Conservation (phyloP, 352 stramenopile species). For the Phytophthora tentaculata region DNA sequence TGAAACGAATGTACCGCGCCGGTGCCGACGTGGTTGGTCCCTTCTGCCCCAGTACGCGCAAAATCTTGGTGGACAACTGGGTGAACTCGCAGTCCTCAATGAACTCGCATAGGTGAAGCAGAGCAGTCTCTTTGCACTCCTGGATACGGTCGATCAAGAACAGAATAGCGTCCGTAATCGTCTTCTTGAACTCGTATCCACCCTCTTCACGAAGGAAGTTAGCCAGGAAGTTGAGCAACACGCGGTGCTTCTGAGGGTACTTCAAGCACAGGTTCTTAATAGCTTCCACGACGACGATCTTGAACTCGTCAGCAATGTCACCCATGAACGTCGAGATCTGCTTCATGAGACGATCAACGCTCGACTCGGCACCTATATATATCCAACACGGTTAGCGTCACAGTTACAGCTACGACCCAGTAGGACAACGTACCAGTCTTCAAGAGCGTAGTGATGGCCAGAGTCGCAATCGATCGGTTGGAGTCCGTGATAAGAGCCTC, state of each 20-base stretch:
- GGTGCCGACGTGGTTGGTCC: slow-evolving; percentile 94
- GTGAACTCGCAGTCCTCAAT: slow-evolving; percentile 98
- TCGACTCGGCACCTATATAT: slow-evolving; percentile 89
- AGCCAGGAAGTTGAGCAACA: slow-evolving; percentile 98
- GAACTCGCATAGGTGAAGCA: slow-evolving; percentile 99
- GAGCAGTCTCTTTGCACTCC: slow-evolving; percentile 96
- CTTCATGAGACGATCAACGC: slow-evolving; percentile 96
- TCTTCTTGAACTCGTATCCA: slow-evolving; percentile 99
- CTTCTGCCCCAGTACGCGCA: slow-evolving; percentile 96
- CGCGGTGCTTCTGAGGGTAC: slow-evolving; percentile 97
- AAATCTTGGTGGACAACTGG: slow-evolving; percentile 92
- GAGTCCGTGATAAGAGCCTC: slow-evolving; percentile 97
- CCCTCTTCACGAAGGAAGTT: slow-evolving; percentile 97
- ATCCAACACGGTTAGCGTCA: slow-evolving; percentile 12
- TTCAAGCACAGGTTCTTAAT: slow-evolving; percentile 98
- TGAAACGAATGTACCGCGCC: slow-evolving; percentile 98
- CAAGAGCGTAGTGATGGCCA: slow-evolving; percentile 99
- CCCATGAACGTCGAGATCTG: slow-evolving; percentile 99
- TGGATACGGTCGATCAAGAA: slow-evolving; percentile 97
- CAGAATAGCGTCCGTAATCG: slow-evolving; percentile 98
- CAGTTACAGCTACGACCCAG: neutral
- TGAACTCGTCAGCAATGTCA: slow-evolving; percentile 99
- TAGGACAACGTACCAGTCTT: slow-evolving; percentile 91
- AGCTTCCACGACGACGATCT: slow-evolving; percentile 98
- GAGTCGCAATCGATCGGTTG: slow-evolving; percentile 98